Evolutionary conservation across 148 eudicot genomes (phyloP), one percentile per base, ranked within the genome.

Genomic region (Vaccinium vitisidaea): DNA sequence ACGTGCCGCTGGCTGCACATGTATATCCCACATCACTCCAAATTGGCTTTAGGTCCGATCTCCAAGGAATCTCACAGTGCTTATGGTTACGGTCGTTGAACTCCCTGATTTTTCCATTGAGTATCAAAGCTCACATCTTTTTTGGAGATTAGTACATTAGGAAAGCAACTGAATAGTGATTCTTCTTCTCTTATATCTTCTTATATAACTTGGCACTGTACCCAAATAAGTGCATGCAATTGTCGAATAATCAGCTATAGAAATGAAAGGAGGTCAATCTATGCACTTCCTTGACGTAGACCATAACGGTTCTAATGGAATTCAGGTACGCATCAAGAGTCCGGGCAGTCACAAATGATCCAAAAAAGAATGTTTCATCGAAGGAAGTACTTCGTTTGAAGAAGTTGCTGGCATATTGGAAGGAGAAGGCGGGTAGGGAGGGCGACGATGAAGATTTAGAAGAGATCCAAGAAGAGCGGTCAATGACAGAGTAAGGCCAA

Each of bases 271-370:
- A 74, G n/a, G 77, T 50, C 50, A 74, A 73, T 61, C 43, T 5
- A 13, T 56, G 27, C 43, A 74, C 2, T 67, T 73, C 19, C 39
- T 69, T 30, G 74, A 13, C 43, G 30, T 1, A 70, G 71, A 71
- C 27, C 13, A 18, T 80, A 30, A 52, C 43, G 23, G 67, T 39
- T 65, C 5, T 69, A 63, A n/a, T 82, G 61, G 74, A 36, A 70
- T 61, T 25, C 82, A 97, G 99, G 84, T 97, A 97, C 83, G 99
- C 99, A 61, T 97, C 99, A 36, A 94, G 99, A 86, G 99, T 97
- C 21, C 91, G 99, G 55, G 92, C 99, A 16, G 93, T 97, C 46
- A 88, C 93, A 39, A 97, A 97, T 75, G 99, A 97, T 65, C 96
- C 99, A 2, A 97, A 92, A 86, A 97, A 95, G 86, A 97, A 97